Evolutionary conservation across 192 early-diverging fungal genomes (phyloP), one percentile per base, ranked within the genome.

Genomic region (Coemansia sp.): DNA sequence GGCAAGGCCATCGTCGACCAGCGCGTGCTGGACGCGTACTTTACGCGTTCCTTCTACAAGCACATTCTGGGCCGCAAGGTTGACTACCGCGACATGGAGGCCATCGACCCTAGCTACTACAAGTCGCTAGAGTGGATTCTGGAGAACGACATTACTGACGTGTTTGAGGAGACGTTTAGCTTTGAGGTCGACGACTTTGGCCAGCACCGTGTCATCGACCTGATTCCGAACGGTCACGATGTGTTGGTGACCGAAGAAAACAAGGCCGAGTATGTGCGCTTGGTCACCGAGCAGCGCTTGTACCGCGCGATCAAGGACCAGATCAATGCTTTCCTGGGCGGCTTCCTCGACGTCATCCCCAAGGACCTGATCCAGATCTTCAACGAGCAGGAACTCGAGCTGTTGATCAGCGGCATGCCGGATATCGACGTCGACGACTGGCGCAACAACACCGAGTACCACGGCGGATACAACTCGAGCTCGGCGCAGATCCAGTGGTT

Each of bases 341-440:
- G 97, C 10, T 97, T 99, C 89, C 92, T 94, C 65, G 95, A 97
- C 58, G 82, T 99, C 50, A 95, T 99, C 69, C 94, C 97, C 1
- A 78, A 85, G 53, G 89, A 93, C 47, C 81, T 99, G 69, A 89
- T 97, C 62, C 90, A 90, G 64, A 99, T 99, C 51, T 97, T 99
- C 69, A 97, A 99, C 73, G 97, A 99, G 76, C 95, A 99, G 81
- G 97, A 99, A 77, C 83, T 99, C 51, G 97, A 99, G 76, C 86
- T 99, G 51, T 79, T 99, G 60, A 99, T 99, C 72, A 97, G 95
- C 47, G 97, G 97, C 21, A 79, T 99, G 82, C 97, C 97, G 3
- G 97, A 99, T 65, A 95, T 99, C 68, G 97, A 99, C 72, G 92
- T 99, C 56, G 97, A 99, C 67, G 97, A 99, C 75, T 98, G 96